A percentile compares a stretch with the other conserved stretches of the same genome.
These are phyloP conservation scores for Aspergillus sp. DNA, from an alignment of 2,329 filamentous ascomycete genomes.

Conservation along the genomic window DNA sequence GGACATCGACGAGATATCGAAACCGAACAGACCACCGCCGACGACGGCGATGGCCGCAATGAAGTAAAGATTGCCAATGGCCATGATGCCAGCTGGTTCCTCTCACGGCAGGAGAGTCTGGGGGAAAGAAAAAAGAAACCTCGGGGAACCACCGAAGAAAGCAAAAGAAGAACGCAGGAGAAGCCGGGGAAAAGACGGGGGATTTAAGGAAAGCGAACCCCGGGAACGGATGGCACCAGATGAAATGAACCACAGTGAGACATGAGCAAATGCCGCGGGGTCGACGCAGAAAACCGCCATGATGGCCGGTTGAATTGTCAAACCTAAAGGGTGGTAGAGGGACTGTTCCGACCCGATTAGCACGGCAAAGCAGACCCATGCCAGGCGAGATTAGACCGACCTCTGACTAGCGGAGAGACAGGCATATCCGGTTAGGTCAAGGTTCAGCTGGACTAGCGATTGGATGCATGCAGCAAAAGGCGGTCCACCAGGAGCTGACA, in stretches of 20 bases:
- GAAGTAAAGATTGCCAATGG: constrained; percentile 60
- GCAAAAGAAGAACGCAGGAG: not conserved
- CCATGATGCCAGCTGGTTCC: constrained; percentile 29
- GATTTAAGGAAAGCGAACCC: constrained; percentile 4
- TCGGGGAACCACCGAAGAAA: constrained; percentile 3
- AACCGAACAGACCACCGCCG: constrained; percentile 74
- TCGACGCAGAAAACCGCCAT: constrained; percentile 1
- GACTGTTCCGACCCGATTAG: constrained; percentile 4
- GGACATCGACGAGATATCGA: constrained; percentile 76
- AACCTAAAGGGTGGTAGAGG: not conserved
- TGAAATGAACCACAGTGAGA: not conserved
- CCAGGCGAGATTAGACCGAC: constrained; percentile 1
- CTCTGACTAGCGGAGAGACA: constrained; percentile 3
- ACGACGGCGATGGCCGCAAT: constrained; percentile 61
- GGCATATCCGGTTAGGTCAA: constrained; percentile 1
- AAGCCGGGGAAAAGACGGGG: constrained; percentile 10
- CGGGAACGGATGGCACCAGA: not conserved
- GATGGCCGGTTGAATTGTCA: constrained; percentile 5
- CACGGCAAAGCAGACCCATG: not conserved
- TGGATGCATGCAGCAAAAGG: constrained; percentile 5
- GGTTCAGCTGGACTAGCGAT: not conserved
- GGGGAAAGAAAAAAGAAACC: not conserved
- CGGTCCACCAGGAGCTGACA: constrained; percentile 6
- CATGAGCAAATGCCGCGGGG: not conserved
- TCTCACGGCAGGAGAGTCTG: not conserved